A percentile compares a stretch with the other conserved stretches of the same genome.
phyloP scores from a whole-genome alignment of 257 asterid genomes.

The Solanum ahanhuiri region DNA sequence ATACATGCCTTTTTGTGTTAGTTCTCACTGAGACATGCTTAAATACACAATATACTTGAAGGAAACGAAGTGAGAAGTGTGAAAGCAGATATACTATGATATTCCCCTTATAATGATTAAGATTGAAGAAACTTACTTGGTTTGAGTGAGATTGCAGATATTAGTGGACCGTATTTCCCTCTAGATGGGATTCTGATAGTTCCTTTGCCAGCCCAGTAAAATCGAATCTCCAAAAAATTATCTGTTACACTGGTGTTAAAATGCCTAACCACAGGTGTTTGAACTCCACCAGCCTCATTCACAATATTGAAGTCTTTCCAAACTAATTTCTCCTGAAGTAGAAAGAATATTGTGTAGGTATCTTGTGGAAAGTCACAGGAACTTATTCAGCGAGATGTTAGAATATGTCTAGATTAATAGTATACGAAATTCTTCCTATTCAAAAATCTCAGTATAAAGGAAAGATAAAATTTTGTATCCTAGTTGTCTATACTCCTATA shows the following conservation, averaged over 20 bases:
- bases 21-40: not conserved
- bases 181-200: conserved; percentile 60
- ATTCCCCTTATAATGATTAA: not conserved
- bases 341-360: not conserved
- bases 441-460: not conserved
- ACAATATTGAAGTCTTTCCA: conserved; percentile 57
- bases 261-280: conserved; percentile 32
- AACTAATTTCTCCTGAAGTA: conserved; percentile 48
- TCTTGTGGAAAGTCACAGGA: not conserved
- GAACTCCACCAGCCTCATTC: conserved; percentile 59
- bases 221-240: conserved; percentile 57
- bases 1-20: not conserved
- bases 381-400: not conserved
- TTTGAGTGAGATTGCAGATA: conserved; percentile 75
- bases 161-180: conserved; percentile 76
- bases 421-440: not conserved
- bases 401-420: not conserved
- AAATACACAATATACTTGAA: not conserved
- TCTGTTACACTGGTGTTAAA: conserved; percentile 50
- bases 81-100: not conserved
- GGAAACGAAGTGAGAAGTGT: not conserved
- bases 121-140: conserved; percentile 39
- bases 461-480: not conserved
- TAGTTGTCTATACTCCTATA: not conserved
- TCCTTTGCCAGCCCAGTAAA: conserved; percentile 85